Conservation (phyloP, 495 filamentous ascomycete genomes). For the Cryomyces minteri region DNA sequence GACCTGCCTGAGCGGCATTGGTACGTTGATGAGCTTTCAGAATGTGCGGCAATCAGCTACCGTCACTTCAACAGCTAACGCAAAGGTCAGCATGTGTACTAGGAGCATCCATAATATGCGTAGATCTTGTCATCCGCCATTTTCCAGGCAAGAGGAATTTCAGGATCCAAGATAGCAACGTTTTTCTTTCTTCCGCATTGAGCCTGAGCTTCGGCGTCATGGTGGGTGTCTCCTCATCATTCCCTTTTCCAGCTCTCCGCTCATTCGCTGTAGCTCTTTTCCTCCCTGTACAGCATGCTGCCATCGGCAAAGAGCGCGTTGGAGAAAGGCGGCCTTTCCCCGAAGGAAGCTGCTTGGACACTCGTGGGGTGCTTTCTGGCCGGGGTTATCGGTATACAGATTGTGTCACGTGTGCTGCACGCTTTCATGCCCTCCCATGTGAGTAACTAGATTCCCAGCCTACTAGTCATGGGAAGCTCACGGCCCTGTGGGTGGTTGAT, state of each 20-base stretch:
- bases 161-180: constrained; percentile 72
- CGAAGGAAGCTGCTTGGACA: constrained; percentile 46
- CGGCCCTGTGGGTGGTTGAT: constrained; percentile 32
- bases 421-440: constrained; percentile 77
- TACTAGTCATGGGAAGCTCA: too few relatives aligned
- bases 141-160: constrained; percentile 59
- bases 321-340: constrained; percentile 40
- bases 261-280: constrained; percentile 50
- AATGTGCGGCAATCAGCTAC: background rate
- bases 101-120: constrained; percentile 70
- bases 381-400: constrained; percentile 70
- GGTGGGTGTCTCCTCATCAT: constrained; percentile 31
- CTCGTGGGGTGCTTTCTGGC: constrained; percentile 61
- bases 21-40: constrained; percentile 21
- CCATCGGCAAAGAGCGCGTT: constrained; percentile 69
- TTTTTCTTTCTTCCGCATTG: constrained; percentile 71
- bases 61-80: constrained; percentile 1
- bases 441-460: too few relatives aligned
- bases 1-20: constrained; percentile 54
- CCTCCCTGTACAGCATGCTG: constrained; percentile 85
- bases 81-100: constrained; percentile 47
- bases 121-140: constrained; percentile 55
- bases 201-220: constrained; percentile 96
- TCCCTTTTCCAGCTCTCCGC: background rate
- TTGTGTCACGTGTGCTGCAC: constrained; percentile 65